Conservation (phyloP, 352 stramenopile species). For the Phytophthora syringae region DNA sequence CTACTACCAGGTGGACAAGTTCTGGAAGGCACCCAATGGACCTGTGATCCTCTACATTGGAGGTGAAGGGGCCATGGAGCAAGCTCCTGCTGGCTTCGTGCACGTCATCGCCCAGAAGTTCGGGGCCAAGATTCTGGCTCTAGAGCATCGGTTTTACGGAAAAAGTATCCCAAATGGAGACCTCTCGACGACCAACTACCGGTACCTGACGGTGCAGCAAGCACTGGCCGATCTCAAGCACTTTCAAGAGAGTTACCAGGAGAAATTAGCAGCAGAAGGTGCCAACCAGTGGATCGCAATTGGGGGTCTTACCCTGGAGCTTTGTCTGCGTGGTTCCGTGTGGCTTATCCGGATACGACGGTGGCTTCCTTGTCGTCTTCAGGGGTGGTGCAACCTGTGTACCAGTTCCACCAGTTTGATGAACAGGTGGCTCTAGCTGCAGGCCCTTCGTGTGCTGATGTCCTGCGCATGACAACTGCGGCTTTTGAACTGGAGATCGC, state of each 20-base stretch:
- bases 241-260: conserved; percentile 80
- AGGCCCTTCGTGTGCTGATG: conserved; percentile 62
- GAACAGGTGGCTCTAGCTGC: conserved; percentile 72
- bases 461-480: conserved; percentile 63
- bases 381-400: conserved; percentile 82
- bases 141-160: conserved; percentile 91
- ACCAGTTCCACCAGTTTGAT: conserved; percentile 87
- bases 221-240: conserved; percentile 86
- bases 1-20: conserved; percentile 77
- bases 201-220: conserved; percentile 85
- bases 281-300: conserved; percentile 76
- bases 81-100: conserved; percentile 69
- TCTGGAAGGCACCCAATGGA: conserved; percentile 53
- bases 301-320: conserved; percentile 86
- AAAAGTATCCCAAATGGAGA: conserved; percentile 82
- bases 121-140: conserved; percentile 80
- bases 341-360: conserved; percentile 82
- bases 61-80: conserved; percentile 73
- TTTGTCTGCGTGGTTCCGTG: conserved; percentile 81
- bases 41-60: conserved; percentile 89
- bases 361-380: conserved; percentile 77
- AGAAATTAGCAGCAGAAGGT: conserved; percentile 23
- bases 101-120: conserved; percentile 78
- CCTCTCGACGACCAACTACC: conserved; percentile 76
- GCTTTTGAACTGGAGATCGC: conserved; percentile 73